A percentile compares a stretch with the other conserved stretches of the same genome.
These are phyloP conservation scores for Phytophthora ramorum DNA, from an alignment of 352 stramenopile genomes.

Conservation along the genomic window DNA sequence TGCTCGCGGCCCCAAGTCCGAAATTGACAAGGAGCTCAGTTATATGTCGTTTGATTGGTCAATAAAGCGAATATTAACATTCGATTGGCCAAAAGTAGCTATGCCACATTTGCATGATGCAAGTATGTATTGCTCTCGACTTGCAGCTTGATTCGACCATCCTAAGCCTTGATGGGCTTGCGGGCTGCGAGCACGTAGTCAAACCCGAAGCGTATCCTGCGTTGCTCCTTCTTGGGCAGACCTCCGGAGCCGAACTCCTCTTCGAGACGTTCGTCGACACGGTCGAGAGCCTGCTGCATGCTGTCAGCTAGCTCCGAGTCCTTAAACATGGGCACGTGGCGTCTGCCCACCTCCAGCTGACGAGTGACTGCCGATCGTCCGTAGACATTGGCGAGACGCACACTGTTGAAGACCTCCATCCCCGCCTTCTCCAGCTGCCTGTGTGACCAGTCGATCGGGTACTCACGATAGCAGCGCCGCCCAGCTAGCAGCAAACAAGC, in stretches of 20 bases:
- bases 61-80: not conserved
- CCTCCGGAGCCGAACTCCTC: conserved; percentile 32
- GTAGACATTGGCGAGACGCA: conserved; percentile 91
- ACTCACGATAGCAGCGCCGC: conserved; percentile 91
- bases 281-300: conserved; percentile 61
- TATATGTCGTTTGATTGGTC: not conserved
- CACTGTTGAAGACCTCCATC: conserved; percentile 57
- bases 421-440: conserved; percentile 71
- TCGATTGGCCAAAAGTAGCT: conserved; percentile 27
- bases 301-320: conserved; percentile 44
- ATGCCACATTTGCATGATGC: not conserved
- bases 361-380: conserved; percentile 80
- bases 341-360: conserved; percentile 90
- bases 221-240: conserved; percentile 39
- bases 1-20: not conserved
- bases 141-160: not conserved
- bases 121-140: not conserved
- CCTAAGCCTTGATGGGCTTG: conserved; percentile 24
- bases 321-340: conserved; percentile 84
- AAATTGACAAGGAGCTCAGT: not conserved
- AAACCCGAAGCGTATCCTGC: conserved; percentile 79
- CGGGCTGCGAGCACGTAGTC: conserved; percentile 88
- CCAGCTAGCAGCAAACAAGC: conserved; percentile 91
- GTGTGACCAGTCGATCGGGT: conserved; percentile 89
- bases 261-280: conserved; percentile 52